Evolutionary conservation across 345 rosid species (phyloP).

Genomic region (Eucalyptus paniculata): DNA sequence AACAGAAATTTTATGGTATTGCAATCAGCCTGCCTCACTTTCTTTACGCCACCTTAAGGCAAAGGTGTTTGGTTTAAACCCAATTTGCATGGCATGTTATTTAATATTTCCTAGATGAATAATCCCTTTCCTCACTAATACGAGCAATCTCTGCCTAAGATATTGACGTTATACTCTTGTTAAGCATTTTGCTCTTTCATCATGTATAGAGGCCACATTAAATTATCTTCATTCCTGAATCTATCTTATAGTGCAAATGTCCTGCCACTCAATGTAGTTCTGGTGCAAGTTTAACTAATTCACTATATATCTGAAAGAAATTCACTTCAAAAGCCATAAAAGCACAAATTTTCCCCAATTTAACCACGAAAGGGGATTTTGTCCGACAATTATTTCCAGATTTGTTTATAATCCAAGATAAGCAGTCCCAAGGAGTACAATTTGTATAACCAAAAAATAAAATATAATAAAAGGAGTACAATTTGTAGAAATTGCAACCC

Average conservation of each 20-base stretch:
- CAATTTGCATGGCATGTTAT: neutral
- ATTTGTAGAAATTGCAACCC: neutral
- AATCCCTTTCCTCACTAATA: neutral
- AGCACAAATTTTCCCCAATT: neutral
- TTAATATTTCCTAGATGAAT: neutral
- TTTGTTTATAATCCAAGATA: neutral
- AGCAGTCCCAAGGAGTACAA: neutral
- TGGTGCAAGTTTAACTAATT: neutral
- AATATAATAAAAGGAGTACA: neutral
- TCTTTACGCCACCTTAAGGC: neutral
- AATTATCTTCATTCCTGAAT: neutral
- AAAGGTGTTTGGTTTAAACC: neutral
- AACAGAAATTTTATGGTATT: neutral
- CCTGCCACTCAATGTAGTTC: neutral
- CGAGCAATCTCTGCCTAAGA: neutral
- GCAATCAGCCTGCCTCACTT: neutral
- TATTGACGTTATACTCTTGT: neutral
- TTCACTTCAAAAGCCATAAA: neutral
- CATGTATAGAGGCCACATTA: neutral
- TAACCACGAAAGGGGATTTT: neutral
- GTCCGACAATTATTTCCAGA: neutral
- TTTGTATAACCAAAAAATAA: neutral
- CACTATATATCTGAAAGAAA: neutral
- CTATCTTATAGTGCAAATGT: neutral
- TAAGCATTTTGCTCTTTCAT: neutral